These are phyloP conservation scores for Colletotrichum shisoi DNA, from an alignment of 2,329 filamentous ascomycete genomes.

Conservation along the genomic window DNA sequence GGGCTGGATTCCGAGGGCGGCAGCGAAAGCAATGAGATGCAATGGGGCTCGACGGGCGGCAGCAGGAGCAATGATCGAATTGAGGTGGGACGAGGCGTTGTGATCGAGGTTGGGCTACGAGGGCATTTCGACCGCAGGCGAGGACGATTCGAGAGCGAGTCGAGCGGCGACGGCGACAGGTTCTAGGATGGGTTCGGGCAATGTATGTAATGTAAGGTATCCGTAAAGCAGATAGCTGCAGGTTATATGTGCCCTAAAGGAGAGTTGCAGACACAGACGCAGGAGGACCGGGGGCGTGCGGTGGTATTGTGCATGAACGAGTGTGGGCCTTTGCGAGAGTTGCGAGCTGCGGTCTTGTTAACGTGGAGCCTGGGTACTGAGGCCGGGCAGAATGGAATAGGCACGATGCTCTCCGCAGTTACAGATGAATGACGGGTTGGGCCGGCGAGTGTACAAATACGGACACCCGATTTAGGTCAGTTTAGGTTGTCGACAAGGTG, in stretches of 20 bases:
- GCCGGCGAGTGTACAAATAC: not conserved
- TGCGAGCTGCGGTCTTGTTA: constrained; percentile 19
- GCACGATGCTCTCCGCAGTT: constrained; percentile 10
- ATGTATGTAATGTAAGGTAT: constrained; percentile 38
- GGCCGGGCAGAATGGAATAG: constrained; percentile 18
- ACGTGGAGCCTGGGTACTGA: constrained; percentile 23
- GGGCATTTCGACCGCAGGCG: constrained; percentile 24
- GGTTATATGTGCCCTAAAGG: constrained; percentile 46
- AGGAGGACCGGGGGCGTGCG: constrained; percentile 36
- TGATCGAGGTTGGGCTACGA: constrained; percentile 26
- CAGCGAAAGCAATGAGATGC: not conserved
- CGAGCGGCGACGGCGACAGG: constrained; percentile 9
- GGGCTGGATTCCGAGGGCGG: not conserved
- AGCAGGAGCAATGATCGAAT: constrained; percentile 17
- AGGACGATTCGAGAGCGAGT: constrained; percentile 14
- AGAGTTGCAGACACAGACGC: constrained; percentile 43
- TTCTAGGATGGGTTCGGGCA: constrained; percentile 27
- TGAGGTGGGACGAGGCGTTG: constrained; percentile 23
- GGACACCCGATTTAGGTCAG: not conserved
- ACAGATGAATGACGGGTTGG: constrained; percentile 7
- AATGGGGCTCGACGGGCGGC: constrained; percentile 10
- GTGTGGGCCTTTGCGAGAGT: constrained; percentile 41
- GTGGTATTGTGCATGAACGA: constrained; percentile 49
- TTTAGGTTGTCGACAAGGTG: constrained; percentile 8
- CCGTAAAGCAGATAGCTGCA: constrained; percentile 39